Conservation (phyloP, 768 basidiomycete species). For the Cystofilobasidium bisporidii region DNA sequence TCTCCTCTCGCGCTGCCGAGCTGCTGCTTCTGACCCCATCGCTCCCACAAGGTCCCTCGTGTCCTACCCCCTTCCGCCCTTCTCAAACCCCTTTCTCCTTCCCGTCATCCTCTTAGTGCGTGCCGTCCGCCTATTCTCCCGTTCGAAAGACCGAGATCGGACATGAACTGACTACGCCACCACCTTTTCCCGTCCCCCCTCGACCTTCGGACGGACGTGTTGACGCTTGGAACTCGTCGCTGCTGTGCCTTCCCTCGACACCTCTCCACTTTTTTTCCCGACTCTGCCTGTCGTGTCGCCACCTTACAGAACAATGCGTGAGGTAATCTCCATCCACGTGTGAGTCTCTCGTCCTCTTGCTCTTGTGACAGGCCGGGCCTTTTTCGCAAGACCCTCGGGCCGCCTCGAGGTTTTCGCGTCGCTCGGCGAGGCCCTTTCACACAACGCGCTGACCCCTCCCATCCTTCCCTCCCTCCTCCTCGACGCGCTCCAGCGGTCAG, state of each 20-base stretch:
- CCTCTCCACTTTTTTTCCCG: too few species aligned
- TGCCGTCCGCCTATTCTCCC: not conserved
- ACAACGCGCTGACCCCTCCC: not conserved
- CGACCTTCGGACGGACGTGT: too few species aligned
- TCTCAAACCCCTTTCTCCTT: not conserved
- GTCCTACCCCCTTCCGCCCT: not conserved
- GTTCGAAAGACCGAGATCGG: not conserved
- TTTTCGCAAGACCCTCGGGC: not conserved
- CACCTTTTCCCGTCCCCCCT: not conserved
- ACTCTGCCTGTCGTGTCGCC: too few species aligned
- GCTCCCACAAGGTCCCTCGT: conserved; percentile 7
- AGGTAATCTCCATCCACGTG: conserved; percentile 73
- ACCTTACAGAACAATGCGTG: conserved; percentile 40
- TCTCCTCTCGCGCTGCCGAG: not conserved
- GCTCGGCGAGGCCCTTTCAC: not conserved
- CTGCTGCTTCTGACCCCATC: not conserved
- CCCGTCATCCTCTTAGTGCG: not conserved
- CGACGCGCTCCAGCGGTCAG: conserved; percentile 45
- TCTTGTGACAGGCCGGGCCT: conserved; percentile 3
- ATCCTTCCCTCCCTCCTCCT: not conserved
- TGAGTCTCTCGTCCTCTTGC: not conserved
- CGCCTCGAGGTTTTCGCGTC: too few species aligned
- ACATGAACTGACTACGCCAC: not conserved
- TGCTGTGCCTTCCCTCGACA: not conserved
- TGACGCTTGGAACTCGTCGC: not conserved